Evolutionary conservation across 805 yeast genomes (phyloP).

Genomic region (Myxozyma melibiosi): DNA sequence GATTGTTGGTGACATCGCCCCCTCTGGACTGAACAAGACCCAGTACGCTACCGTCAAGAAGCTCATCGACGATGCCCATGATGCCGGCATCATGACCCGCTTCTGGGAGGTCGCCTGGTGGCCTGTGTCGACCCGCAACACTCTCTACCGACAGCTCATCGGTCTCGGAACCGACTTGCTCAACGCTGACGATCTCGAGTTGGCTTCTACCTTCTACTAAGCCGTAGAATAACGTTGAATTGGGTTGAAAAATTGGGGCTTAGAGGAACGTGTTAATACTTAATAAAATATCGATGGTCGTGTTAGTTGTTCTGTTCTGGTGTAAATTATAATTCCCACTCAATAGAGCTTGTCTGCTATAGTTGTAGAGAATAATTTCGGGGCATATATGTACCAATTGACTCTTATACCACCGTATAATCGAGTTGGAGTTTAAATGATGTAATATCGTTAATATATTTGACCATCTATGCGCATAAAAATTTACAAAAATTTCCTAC

Average conservation of each 20-base stretch:
- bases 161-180: constrained; percentile 57
- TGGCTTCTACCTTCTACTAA: constrained; percentile 40
- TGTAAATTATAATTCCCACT: no score
- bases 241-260: neutral
- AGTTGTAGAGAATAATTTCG: no score
- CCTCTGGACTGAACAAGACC: constrained; percentile 42
- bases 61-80: constrained; percentile 51
- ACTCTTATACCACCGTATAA: no score
- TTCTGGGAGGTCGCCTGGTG: constrained; percentile 74
- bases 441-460: no score
- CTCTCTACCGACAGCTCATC: constrained; percentile 54
- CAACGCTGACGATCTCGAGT: constrained; percentile 62
- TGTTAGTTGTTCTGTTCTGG: no score
- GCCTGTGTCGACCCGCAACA: constrained; percentile 54
- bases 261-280: neutral
- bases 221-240: neutral
- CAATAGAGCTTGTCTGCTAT: no score
- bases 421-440: no score
- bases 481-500: no score
- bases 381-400: no score
- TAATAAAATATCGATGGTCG: neutral
- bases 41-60: constrained; percentile 42
- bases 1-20: constrained; percentile 36
- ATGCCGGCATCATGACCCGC: constrained; percentile 55
- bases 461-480: no score